Conservation (phyloP, 345 rosid species). For the Syzygium aqueum region DNA sequence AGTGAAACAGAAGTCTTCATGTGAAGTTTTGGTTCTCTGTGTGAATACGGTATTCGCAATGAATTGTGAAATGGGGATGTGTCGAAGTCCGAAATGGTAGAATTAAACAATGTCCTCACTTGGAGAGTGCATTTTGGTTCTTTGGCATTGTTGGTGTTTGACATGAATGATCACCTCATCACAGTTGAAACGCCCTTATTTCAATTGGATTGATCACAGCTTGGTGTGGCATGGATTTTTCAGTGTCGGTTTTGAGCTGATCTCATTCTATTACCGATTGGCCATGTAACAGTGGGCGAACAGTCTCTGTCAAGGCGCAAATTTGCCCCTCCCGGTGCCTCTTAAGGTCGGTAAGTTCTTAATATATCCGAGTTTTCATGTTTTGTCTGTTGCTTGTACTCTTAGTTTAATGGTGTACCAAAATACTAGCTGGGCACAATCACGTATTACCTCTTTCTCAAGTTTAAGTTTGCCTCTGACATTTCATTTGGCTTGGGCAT, state of each 20-base stretch:
- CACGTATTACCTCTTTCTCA: neutral
- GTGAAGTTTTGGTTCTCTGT: neutral
- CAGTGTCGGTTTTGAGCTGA: neutral
- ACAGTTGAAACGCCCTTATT: neutral
- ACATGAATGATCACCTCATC: neutral
- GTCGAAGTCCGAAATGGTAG: neutral
- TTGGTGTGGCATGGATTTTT: neutral
- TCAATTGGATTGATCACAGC: neutral
- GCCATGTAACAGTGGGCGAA: conserved; percentile 65
- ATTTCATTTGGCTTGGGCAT: neutral
- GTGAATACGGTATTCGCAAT: neutral
- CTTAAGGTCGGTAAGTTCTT: conserved; percentile 44
- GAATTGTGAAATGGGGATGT: neutral
- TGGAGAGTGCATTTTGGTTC: neutral
- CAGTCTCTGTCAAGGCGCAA: conserved; percentile 91
- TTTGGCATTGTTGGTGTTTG: neutral
- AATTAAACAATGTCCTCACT: neutral
- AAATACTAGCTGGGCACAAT: neutral
- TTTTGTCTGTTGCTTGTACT: neutral
- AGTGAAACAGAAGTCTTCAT: neutral
- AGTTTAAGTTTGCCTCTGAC: neutral
- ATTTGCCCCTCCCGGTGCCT: conserved; percentile 76
- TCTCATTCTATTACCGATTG: neutral
- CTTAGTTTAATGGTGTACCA: neutral
- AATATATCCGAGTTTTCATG: neutral